Evolutionary conservation across 1,284 basidiomycete genomes (phyloP), one percentile per base, ranked within the genome.

Genomic region (Rhodotorula glutinis): DNA sequence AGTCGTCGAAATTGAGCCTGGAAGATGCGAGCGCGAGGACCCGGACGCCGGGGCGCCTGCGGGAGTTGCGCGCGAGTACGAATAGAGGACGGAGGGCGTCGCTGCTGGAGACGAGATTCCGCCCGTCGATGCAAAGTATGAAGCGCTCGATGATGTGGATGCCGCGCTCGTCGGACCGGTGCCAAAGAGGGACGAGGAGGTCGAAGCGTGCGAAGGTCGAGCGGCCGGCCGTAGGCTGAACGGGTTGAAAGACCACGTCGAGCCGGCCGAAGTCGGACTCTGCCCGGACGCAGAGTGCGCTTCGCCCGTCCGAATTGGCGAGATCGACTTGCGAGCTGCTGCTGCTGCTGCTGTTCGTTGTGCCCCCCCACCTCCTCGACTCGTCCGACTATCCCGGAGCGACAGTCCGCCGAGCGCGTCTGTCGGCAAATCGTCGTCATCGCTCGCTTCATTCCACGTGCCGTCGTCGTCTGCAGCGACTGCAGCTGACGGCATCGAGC

Each of bases 381-480:
- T 38, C 29, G 11, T 30, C 40, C 13, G 38, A 17, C 10, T 29
- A 10, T 19, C 23, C 7, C 41, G 4, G 19, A n/a, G 19, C 51
- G 27, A 19, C 29, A n/a, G 2, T 23, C 55, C 1, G 53, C 55
- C 33, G 8, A 63, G 46, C 8, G 51, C 53, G 10, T 51, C 25
- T 2, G 47, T 52, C 14, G 21, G 17, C 29, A 25, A 16, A 16
- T 70, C 67, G 49, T 72, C 71, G 44, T 72, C 70, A 7, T 41
- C 47, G 23, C 57, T 63, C 49, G 49, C 49, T 9, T 65, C 67
- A 41, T 60, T 57, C 71, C 71, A 72, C 5, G 57, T 41, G 29
- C 67, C 71, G 60, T 70, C 67, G 30, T 72, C 70, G 10, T 54
- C 44, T 29, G 13, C 44, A 17, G 33, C n/a, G n/a, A n/a, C 19